Evolutionary conservation across 2,329 filamentous ascomycete species (phyloP), one percentile per base, ranked within the genome.

Genomic region (Leptographium flavum): DNA sequence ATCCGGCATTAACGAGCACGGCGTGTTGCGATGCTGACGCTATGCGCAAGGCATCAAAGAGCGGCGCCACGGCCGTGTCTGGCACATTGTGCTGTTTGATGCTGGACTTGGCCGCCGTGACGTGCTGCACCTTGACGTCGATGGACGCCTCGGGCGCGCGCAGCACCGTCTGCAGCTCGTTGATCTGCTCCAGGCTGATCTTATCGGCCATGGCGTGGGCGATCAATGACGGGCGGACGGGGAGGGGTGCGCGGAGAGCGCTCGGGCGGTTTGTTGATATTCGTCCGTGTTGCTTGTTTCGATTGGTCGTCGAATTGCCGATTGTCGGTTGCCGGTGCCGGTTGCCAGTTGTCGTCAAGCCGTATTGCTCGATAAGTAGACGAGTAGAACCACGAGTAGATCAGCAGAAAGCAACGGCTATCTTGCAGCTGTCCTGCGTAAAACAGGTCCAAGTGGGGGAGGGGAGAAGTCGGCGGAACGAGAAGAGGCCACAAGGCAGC

Each of bases 81-180:
- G 87, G 86, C 39, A 94, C 85, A 66, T 87, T 87, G 60, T 84
- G 82, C 63, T 94, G 87, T 63, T 94, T 94, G 70, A 94, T 94
- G 60, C 79, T 76, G 37, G 84, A 87, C 65, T 94, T 94, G 63
- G 88, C 69, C 56, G 69, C 71, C 48, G 79, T 84, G 54, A 94
- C 76, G 45, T 73, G 69, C 48, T 71, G 65, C 47, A 81, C 68
- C 57, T 81, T 81, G 39, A 68, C 61, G 53, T 83, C 77, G 49
- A 79, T 65, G 5, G 76, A 69, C 30, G 72, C 68, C 50, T 78
- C 78, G 49, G 70, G 68, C 59, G 64, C 62, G 31, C 67, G 53
- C 40, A 68, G 53, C 38, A 66, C 53, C 10, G 57, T 55, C 42
- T 61, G 54, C 39, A 68, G 56, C 54, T 65, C 60, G 48, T 61